Base-by-base conservation (phyloP, 257 asterid genomes). In the Plantago ovata region DNA sequence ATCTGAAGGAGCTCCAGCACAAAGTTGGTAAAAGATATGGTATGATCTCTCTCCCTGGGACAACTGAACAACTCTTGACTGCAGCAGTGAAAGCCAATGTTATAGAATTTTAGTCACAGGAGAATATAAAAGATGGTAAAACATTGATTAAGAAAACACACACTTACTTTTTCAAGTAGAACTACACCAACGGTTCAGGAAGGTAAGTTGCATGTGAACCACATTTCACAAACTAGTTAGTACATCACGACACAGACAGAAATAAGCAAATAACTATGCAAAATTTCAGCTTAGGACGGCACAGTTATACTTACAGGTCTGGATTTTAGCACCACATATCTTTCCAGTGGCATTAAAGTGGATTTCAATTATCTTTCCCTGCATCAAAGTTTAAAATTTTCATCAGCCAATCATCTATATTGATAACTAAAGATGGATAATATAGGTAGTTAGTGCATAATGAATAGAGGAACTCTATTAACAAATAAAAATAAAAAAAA, bases 11-110 rank as follows among this genome's bases (percentile, higher is more conserved):
- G 88, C 97, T 64, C 97, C 99, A 15, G 90, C 82, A 67, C 99
- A 93, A 38, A 93, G 96, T 79, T 93, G 97, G 72, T 89, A 93
- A 75, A 93, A 86, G 70, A 93, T 73, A 78, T 93, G 92, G 74
- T 84, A 93, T 22, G 99, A 89, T 69, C 97, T 81, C 77, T 94
- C 99, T 69, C 90, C 95, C 61, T 66, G 71, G 63, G 83, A 81
- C 75, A 78, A 69, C 74, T 80, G 97, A 74, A 83, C 99, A 69
- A 86, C 96, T 78, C 96, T 86, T 36, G 94, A 89, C 99, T 93
- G 96, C 64, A 68, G 79, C 78, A 75, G 71, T 53, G 62, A 60
- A 52, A 69, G 24, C 36, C 53, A 52, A 50, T 39, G 38, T 28
- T 48, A 20, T 40, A 58, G 49, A 64, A 72, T 55, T 21, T 67